Conservation (phyloP, 2,329 filamentous ascomycete species). For the Aurifilum marmelostoma region DNA sequence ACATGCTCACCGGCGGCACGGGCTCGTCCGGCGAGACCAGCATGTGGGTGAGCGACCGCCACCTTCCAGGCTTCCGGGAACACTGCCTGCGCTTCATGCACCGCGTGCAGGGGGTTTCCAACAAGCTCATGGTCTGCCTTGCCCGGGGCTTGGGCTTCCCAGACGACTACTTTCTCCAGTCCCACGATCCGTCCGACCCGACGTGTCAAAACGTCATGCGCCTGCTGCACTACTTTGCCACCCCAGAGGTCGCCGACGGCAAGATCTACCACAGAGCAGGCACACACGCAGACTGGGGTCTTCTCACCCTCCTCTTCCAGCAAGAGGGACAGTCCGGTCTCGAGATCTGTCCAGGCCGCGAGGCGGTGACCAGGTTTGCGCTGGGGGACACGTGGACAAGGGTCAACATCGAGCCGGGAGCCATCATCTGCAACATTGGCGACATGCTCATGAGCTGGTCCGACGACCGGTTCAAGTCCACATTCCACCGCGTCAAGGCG, state of each 20-base stretch:
- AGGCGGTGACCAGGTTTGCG: constrained; percentile 57
- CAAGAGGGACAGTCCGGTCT: constrained; percentile 56
- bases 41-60: constrained; percentile 38
- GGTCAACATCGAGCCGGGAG: constrained; percentile 50
- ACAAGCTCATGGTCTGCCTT: constrained; percentile 59
- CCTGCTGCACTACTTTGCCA: constrained; percentile 38
- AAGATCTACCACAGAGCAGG: constrained; percentile 55
- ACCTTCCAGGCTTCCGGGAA: constrained; percentile 52
- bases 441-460: constrained; percentile 63
- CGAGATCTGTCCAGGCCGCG: constrained; percentile 61
- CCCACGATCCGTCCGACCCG: constrained; percentile 51
- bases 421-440: constrained; percentile 61
- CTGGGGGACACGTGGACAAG: constrained; percentile 61
- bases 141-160: constrained; percentile 56
- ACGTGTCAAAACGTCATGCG: constrained; percentile 58
- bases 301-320: constrained; percentile 63
- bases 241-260: constrained; percentile 29
- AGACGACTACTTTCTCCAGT: constrained; percentile 56
- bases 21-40: constrained; percentile 28
- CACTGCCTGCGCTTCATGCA: constrained; percentile 41
- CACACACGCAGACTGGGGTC: constrained; percentile 62
- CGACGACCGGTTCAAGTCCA: constrained; percentile 63
- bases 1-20: constrained; percentile 34
- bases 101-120: constrained; percentile 47
- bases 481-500: constrained; percentile 55